Evolutionary conservation across 306 rosid species (phyloP).

Genomic region (Gynostemma pentaphyllum): DNA sequence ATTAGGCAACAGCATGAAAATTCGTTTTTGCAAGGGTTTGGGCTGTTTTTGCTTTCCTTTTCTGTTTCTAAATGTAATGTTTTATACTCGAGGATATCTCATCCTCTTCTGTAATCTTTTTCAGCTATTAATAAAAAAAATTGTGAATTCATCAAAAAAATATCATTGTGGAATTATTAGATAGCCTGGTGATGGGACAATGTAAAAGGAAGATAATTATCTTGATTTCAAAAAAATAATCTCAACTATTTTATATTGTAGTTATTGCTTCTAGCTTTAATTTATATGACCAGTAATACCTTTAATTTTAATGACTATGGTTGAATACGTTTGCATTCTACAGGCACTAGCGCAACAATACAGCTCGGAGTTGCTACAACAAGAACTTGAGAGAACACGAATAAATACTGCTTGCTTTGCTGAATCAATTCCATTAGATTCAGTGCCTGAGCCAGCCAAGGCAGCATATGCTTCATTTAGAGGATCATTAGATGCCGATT

Average conservation of each 20-base stretch:
- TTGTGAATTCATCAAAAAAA: too few relatives aligned
- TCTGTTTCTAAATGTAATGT: too few relatives aligned
- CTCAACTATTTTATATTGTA: neutral
- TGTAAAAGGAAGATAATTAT: neutral
- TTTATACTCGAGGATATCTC: too few relatives aligned
- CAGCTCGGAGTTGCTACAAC: conserved; percentile 77
- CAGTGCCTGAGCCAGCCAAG: conserved; percentile 67
- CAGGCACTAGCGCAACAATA: conserved; percentile 92
- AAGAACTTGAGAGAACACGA: conserved; percentile 88
- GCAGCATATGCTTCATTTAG: conserved; percentile 54
- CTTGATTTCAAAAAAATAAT: neutral
- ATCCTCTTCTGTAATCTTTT: too few relatives aligned
- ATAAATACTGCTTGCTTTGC: conserved; percentile 92
- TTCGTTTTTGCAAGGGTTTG: too few relatives aligned
- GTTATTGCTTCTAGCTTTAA: neutral
- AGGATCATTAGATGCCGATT: conserved; percentile 47
- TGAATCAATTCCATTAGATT: conserved; percentile 64
- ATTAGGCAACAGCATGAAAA: neutral
- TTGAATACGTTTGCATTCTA: conserved; percentile 14
- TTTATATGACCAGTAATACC: neutral
- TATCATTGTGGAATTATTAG: too few relatives aligned
- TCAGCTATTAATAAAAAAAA: too few relatives aligned
- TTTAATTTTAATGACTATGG: neutral
- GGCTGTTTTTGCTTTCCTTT: too few relatives aligned
- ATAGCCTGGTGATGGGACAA: too few relatives aligned